phyloP scores from a whole-genome alignment of 192 early-diverging fungal species.

The Powellomyces hirtus region DNA sequence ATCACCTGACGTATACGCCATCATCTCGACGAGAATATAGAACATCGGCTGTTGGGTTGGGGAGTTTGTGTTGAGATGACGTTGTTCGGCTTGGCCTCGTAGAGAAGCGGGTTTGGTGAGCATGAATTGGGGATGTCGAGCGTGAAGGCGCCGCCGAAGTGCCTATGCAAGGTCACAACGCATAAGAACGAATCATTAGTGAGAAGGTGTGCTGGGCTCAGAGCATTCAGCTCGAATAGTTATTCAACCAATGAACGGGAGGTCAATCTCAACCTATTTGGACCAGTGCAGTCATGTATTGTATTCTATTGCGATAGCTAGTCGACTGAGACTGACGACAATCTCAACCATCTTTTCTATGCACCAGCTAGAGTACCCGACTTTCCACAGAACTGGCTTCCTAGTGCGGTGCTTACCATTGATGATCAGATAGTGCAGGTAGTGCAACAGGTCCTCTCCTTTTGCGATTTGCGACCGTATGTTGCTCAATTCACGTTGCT shows the following conservation, averaged over 20 bases:
- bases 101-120: not conserved
- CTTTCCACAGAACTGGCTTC: too few relatives aligned
- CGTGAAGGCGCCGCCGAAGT: not conserved
- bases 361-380: too few relatives aligned
- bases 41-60: not conserved
- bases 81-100: not conserved
- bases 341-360: too few relatives aligned
- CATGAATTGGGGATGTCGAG: not conserved
- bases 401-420: conserved; percentile 20
- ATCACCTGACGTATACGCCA: conserved; percentile 39
- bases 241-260: too few relatives aligned
- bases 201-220: too few relatives aligned
- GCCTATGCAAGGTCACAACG: not conserved
- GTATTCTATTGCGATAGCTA: too few relatives aligned
- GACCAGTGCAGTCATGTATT: too few relatives aligned
- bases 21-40: conserved; percentile 43
- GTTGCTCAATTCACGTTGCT: conserved; percentile 18
- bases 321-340: too few relatives aligned
- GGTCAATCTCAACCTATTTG: too few relatives aligned
- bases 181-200: too few relatives aligned
- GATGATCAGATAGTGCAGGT: conserved; percentile 8
- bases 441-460: conserved; percentile 17
- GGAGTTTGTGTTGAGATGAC: not conserved
- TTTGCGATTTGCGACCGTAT: conserved; percentile 21
- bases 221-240: too few relatives aligned